These are phyloP conservation scores for Metschnikowia cerradonensis DNA, from an alignment of 805 yeast genomes.

Conservation along the genomic window DNA sequence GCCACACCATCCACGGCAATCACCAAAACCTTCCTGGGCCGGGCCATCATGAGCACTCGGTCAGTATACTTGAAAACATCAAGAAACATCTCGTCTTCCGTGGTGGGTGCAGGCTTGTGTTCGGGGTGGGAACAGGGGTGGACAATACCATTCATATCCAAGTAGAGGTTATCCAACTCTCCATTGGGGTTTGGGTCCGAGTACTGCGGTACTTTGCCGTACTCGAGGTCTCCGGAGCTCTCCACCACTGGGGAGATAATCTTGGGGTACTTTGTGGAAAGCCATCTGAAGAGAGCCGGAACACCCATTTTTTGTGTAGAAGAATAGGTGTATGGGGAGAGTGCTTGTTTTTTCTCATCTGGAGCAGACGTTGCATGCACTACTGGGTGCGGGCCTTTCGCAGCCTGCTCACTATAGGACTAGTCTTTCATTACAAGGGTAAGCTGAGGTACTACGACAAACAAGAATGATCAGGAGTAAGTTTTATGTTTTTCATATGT, in stretches of 20 bases:
- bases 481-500: too few species aligned
- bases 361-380: constrained; percentile 1
- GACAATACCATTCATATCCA: constrained; percentile 98
- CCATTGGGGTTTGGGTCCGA: constrained; percentile 87
- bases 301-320: constrained; percentile 65
- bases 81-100: constrained; percentile 94
- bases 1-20: constrained; percentile 99
- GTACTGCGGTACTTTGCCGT: constrained; percentile 39
- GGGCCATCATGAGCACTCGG: constrained; percentile 85
- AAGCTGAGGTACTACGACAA: too few species aligned
- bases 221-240: constrained; percentile 51
- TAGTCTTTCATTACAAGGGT: too few species aligned
- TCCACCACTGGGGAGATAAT: constrained; percentile 88
- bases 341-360: constrained; percentile 1
- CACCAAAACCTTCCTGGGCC: constrained; percentile 88
- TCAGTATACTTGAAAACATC: constrained; percentile 93
- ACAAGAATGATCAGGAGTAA: too few species aligned
- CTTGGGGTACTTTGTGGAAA: constrained; percentile 88
- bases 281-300: constrained; percentile 97
- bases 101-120: constrained; percentile 90
- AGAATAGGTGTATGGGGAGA: background rate
- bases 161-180: constrained; percentile 85
- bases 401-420: background rate
- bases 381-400: background rate
- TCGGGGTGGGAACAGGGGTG: constrained; percentile 99